Conservation (phyloP, 1,284 basidiomycete genomes). For the Tylopilus sp. region DNA sequence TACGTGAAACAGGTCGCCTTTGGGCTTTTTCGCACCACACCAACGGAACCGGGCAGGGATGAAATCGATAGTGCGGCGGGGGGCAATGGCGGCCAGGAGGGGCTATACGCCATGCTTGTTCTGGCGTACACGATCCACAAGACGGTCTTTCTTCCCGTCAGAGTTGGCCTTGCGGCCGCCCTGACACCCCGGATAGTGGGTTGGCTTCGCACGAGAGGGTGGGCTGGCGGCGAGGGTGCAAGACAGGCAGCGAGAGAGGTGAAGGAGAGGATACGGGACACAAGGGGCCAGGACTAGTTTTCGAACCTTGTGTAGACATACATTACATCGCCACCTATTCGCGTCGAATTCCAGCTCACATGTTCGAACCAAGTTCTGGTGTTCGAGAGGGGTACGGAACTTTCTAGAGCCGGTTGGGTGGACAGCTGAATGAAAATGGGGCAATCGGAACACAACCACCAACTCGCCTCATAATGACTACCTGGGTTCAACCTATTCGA, state of each 20-base stretch:
- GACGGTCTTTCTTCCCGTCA: conserved; percentile 86
- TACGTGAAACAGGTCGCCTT: conserved; percentile 54
- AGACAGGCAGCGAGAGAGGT: conserved; percentile 63
- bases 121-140: conserved; percentile 97
- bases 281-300: conserved; percentile 16
- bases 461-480: conserved; percentile 21
- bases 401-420: conserved; percentile 13
- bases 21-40: conserved; percentile 45
- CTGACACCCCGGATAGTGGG: conserved; percentile 83
- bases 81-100: conserved; percentile 51
- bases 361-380: background rate
- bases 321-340: conserved; percentile 17
- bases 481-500: conserved; percentile 38
- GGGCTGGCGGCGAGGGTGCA: conserved; percentile 71
- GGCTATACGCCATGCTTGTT: conserved; percentile 87
- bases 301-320: background rate
- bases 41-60: conserved; percentile 64
- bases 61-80: conserved; percentile 42
- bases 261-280: conserved; percentile 46
- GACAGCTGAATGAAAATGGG: too few relatives aligned
- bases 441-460: background rate
- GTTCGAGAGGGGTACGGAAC: too few relatives aligned
- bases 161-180: conserved; percentile 87
- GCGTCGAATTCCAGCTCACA: conserved; percentile 9
- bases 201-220: conserved; percentile 74